phyloP scores from a whole-genome alignment of 768 basidiomycete species.

The Collybia sordida region DNA sequence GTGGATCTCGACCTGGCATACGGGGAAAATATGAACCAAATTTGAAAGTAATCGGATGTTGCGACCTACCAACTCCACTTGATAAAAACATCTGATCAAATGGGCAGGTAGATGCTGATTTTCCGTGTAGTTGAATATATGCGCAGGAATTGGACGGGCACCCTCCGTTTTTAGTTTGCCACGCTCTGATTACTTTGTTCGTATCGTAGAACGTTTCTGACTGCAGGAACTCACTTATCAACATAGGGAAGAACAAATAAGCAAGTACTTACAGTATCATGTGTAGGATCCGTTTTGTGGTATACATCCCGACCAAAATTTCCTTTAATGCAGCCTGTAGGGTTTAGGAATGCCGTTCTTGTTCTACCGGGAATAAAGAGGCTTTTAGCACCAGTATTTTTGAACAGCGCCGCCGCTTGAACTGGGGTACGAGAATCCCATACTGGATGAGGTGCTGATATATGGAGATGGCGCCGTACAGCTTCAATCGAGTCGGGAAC shows the following conservation, averaged over 20 bases:
- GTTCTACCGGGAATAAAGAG: conserved; percentile 41
- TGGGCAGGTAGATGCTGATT: conserved; percentile 34
- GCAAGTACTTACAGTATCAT: conserved; percentile 35
- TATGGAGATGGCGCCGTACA: conserved; percentile 31
- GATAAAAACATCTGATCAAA: conserved; percentile 44
- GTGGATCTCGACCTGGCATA: conserved; percentile 14
- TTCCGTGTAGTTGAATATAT: conserved; percentile 50
- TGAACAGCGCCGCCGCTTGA: conserved; percentile 42
- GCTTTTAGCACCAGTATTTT: conserved; percentile 35
- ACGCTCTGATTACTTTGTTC: conserved; percentile 32
- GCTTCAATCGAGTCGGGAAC: conserved; percentile 25
- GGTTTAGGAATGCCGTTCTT: conserved; percentile 29
- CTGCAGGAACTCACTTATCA: conserved; percentile 18
- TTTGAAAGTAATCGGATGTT: background rate
- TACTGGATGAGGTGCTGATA: conserved; percentile 46
- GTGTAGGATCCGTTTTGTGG: conserved; percentile 46
- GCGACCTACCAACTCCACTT: conserved; percentile 38
- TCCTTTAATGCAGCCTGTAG: conserved; percentile 32
- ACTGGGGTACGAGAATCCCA: conserved; percentile 36
- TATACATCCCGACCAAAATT: conserved; percentile 21
- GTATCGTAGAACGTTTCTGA: conserved; percentile 45
- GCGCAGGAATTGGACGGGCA: conserved; percentile 40
- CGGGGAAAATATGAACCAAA: background rate
- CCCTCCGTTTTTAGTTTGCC: conserved; percentile 38
- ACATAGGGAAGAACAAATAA: background rate